Evolutionary conservation across 1,284 basidiomycete genomes (phyloP), one percentile per base, ranked within the genome.

Genomic region (Butyriboletus appendiculatus): DNA sequence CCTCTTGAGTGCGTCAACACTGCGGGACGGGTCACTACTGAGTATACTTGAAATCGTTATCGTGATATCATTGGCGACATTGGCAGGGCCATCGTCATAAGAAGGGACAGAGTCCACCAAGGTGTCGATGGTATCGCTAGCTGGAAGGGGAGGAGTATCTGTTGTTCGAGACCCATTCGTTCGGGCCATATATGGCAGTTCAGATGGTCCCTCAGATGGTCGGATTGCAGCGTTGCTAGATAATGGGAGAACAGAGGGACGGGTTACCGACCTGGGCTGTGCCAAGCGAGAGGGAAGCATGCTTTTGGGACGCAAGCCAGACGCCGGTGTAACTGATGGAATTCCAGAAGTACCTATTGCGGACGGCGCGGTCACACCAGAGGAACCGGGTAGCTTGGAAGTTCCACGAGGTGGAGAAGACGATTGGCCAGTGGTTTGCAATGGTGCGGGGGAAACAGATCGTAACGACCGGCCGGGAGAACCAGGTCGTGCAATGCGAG

Each of bases 1-100:
- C 64, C 86, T 88, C 76, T 99, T 99, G 63, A 99, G 78, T 0
- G 94, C 94, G 53, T 96, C 92, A n/a, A 98, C 94, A 63, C 93
- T 92, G 44, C 88, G 81, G 28, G 84, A 77, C 0, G 92, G 81
- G 74, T 97, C 93, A 59, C 86, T 91, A 69, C 90, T 94, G 52
- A 93, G 77, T 48, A 94, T 92, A 56, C 85, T 90, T 20, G 89
- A 92, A 52, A 92, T 93, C 10, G 82, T 86, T 52, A 91, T 76
- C 3, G 86, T 84, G 56, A 92, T 86, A 60, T 85, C 85, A 53
- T 88, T 85, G 11, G 67, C 50, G 22, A 49, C 59, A 37, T 59
- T 60, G 28, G 47, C 26, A 28, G 52, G 45, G 26, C 38, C 40
- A 44, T 65, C 62, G 18, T 68, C 60, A 50, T 66, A 56, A 48